phyloP scores from a whole-genome alignment of 495 filamentous ascomycete species.

The Talaromyces thailandensis region DNA sequence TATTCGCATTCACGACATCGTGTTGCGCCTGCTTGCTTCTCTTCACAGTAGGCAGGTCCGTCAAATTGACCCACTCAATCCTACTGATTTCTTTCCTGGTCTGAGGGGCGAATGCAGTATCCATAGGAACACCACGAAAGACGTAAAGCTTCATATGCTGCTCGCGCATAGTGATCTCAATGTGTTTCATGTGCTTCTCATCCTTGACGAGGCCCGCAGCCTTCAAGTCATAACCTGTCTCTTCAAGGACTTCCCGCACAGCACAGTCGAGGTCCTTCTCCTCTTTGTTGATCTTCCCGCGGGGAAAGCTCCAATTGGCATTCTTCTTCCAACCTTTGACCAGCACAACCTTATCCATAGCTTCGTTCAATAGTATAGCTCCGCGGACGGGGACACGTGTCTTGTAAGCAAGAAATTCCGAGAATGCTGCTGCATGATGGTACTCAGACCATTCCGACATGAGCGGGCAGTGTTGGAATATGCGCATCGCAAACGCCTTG shows the following conservation, averaged over 20 bases:
- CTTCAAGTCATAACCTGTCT: constrained; percentile 81
- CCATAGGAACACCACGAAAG: constrained; percentile 75
- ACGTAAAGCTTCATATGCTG: constrained; percentile 90
- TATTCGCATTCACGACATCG: constrained; percentile 59
- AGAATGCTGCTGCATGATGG: constrained; percentile 70
- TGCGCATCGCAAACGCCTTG: constrained; percentile 70
- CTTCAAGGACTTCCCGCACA: constrained; percentile 87
- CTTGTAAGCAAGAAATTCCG: constrained; percentile 88
- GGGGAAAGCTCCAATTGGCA: constrained; percentile 90
- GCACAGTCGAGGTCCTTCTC: constrained; percentile 90
- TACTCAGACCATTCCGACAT: constrained; percentile 71
- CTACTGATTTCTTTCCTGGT: constrained; percentile 96
- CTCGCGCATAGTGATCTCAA: constrained; percentile 81
- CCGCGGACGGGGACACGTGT: constrained; percentile 87
- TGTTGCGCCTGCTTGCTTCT: constrained; percentile 47
- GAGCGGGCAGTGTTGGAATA: constrained; percentile 88
- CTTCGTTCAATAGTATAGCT: constrained; percentile 81
- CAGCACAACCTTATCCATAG: constrained; percentile 83
- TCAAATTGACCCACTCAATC: constrained; percentile 85
- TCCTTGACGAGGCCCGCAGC: constrained; percentile 60
- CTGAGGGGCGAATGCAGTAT: constrained; percentile 77
- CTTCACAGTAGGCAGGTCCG: constrained; percentile 75
- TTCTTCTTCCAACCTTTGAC: constrained; percentile 98
- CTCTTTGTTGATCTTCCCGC: constrained; percentile 95
- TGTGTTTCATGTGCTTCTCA: constrained; percentile 61